These are phyloP conservation scores for Cutaneotrichosporon sp. DNA, from an alignment of 1,284 basidiomycete species.

Conservation along the genomic window DNA sequence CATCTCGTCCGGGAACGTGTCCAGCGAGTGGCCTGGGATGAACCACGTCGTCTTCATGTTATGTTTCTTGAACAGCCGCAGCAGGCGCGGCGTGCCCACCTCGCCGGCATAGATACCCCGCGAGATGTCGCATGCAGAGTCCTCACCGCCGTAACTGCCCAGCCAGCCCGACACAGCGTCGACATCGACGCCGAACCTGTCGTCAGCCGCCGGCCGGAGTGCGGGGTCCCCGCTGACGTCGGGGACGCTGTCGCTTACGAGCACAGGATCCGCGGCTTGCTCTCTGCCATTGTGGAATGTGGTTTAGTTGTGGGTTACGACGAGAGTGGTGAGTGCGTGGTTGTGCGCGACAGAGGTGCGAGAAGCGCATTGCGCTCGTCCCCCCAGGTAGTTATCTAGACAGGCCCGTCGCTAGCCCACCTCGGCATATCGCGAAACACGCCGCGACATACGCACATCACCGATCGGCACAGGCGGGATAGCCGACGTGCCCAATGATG, in stretches of 20 bases:
- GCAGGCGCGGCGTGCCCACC: conserved; percentile 61
- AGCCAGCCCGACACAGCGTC: conserved; percentile 62
- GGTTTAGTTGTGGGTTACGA: too few species aligned
- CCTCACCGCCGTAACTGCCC: conserved; percentile 49
- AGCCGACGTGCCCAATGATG: too few species aligned
- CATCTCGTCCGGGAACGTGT: conserved; percentile 50
- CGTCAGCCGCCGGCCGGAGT: neutral
- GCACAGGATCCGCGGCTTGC: conserved; percentile 11
- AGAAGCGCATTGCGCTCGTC: too few species aligned
- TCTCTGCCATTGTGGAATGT: neutral
- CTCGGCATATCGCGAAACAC: too few species aligned
- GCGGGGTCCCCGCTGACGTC: neutral
- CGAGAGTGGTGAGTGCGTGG: too few species aligned
- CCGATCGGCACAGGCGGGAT: too few species aligned
- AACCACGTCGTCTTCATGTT: conserved; percentile 65
- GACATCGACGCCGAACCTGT: conserved; percentile 56
- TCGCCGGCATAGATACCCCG: conserved; percentile 56
- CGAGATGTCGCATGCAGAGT: conserved; percentile 47
- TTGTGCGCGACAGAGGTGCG: too few species aligned
- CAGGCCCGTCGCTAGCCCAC: too few species aligned
- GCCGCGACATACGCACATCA: too few species aligned
- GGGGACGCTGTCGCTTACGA: conserved; percentile 2
- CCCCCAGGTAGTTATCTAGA: too few species aligned
- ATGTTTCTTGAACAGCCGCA: conserved; percentile 67
- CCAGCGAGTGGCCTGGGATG: conserved; percentile 54